Percentiles rank a stretch among this genome's conserved stretches.
These are phyloP conservation scores for Colletotrichum camelliae DNA, from an alignment of 2,329 filamentous ascomycete species.

Conservation along the genomic window DNA sequence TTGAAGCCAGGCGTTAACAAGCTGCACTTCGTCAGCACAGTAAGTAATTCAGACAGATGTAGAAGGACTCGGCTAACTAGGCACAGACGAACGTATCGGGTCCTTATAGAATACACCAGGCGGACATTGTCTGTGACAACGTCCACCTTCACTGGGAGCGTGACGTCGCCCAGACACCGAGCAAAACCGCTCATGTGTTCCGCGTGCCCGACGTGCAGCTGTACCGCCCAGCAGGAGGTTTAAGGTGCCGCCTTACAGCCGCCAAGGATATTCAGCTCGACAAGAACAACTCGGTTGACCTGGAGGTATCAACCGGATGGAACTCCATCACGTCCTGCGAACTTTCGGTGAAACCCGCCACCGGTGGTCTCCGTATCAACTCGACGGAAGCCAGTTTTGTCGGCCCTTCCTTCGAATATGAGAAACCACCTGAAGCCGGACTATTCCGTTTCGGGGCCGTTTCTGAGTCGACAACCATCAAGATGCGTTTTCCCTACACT, in stretches of 20 bases:
- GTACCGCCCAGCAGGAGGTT: constrained; percentile 72
- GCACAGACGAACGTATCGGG: constrained; percentile 70
- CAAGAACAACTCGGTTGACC: constrained; percentile 76
- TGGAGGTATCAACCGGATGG: constrained; percentile 76
- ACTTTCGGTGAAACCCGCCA: constrained; percentile 67
- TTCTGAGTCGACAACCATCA: constrained; percentile 49
- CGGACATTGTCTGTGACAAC: constrained; percentile 69
- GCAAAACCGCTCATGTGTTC: constrained; percentile 57
- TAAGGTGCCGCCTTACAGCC: constrained; percentile 71
- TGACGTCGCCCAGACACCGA: constrained; percentile 51
- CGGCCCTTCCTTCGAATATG: constrained; percentile 44
- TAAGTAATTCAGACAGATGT: constrained; percentile 26
- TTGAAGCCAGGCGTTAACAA: constrained; percentile 60
- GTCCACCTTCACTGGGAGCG: constrained; percentile 71
- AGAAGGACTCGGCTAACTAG: constrained; percentile 30
- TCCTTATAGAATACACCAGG: constrained; percentile 75
- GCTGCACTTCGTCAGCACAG: constrained; percentile 30
- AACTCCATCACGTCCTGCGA: constrained; percentile 69
- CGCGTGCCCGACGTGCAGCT: constrained; percentile 69
- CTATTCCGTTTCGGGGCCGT: constrained; percentile 57
- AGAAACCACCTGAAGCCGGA: constrained; percentile 58
- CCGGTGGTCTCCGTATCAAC: constrained; percentile 68
- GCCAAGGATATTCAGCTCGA: constrained; percentile 80
- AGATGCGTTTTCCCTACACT: constrained; percentile 79
- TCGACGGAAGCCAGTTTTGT: constrained; percentile 63